Evolutionary conservation across 1,139 yeast species (phyloP).

Genomic region (Suhomyces bolitotheri): DNA sequence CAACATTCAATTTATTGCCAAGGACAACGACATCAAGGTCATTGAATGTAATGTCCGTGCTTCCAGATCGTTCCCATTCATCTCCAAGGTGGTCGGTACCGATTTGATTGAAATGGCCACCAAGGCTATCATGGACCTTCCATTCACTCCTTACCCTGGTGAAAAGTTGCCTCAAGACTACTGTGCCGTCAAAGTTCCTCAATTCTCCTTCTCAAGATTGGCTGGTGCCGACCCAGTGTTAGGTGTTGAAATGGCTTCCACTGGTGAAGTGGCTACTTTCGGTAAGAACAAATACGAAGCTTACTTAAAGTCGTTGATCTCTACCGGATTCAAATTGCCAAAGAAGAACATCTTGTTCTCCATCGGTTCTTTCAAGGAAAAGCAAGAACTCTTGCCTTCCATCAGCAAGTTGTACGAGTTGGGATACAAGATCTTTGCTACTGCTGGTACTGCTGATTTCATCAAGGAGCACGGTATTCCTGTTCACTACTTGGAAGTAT

Average conservation of each 20-base stretch:
- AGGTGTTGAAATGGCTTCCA: conserved; percentile 99
- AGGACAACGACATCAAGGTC: conserved; percentile 90
- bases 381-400: conserved; percentile 87
- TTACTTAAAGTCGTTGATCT: conserved; percentile 86
- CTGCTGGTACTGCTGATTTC: conserved; percentile 99
- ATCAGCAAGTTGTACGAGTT: conserved; percentile 77
- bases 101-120: conserved; percentile 98
- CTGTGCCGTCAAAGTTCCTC: conserved; percentile 97
- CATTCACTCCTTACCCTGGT: conserved; percentile 85
- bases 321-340: conserved; percentile 94
- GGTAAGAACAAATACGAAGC: conserved; percentile 98
- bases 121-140: conserved; percentile 89
- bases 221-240: conserved; percentile 98
- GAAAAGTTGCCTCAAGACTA: conserved; percentile 87
- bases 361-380: conserved; percentile 97
- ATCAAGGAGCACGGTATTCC: conserved; percentile 93
- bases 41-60: conserved; percentile 99
- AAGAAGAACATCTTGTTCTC: conserved; percentile 92
- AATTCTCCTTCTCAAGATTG: conserved; percentile 94
- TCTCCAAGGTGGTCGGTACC: conserved; percentile 95
- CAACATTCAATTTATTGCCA: conserved; percentile 94
- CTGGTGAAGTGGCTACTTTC: conserved; percentile 98
- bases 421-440: conserved; percentile 91
- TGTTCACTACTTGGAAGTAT: conserved; percentile 90
- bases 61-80: conserved; percentile 97